These are phyloP conservation scores for Nakaseomyces nivariensis DNA, from an alignment of 1,139 yeast genomes.

Conservation along the genomic window DNA sequence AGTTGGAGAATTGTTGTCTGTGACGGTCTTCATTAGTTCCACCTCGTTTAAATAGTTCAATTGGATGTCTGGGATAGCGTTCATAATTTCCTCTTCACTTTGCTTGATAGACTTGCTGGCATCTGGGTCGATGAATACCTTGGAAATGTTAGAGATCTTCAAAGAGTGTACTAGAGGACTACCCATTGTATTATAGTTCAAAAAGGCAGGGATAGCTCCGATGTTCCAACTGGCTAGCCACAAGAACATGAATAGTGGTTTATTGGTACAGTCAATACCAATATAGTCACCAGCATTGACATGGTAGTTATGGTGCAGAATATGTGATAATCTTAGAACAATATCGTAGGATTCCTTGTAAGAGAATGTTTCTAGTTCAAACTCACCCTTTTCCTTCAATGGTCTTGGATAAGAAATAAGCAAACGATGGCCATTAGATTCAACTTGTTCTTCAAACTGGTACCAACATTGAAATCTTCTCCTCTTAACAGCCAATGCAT, in stretches of 20 bases:
- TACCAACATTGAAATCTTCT: conserved; percentile 61
- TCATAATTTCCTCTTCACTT: conserved; percentile 42
- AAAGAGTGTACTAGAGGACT: conserved; percentile 74
- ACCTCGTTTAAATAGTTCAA: conserved; percentile 50
- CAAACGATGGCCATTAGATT: conserved; percentile 39
- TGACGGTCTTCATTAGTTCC: conserved; percentile 35
- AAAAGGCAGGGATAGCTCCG: conserved; percentile 82
- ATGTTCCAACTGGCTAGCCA: conserved; percentile 89
- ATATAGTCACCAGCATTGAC: conserved; percentile 61
- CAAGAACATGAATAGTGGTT: conserved; percentile 65
- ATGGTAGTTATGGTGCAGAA: conserved; percentile 54
- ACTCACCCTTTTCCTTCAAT: conserved; percentile 37
- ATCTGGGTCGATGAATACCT: conserved; percentile 68
- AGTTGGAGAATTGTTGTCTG: conserved; percentile 40
- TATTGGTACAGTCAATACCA: conserved; percentile 71
- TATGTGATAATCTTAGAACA: conserved; percentile 54
- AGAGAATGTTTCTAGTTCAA: conserved; percentile 53
- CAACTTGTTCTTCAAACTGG: conserved; percentile 44
- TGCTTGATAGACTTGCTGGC: conserved; percentile 46
- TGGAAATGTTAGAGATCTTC: conserved; percentile 52
- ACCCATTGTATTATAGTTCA: conserved; percentile 72
- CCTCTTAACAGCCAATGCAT: conserved; percentile 33
- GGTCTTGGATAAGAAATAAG: conserved; percentile 64
- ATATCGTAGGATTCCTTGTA: conserved; percentile 59
- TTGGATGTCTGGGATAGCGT: conserved; percentile 32